Conservation (phyloP, 192 early-diverging fungal genomes). For the Thoreauomyces humboldtii region DNA sequence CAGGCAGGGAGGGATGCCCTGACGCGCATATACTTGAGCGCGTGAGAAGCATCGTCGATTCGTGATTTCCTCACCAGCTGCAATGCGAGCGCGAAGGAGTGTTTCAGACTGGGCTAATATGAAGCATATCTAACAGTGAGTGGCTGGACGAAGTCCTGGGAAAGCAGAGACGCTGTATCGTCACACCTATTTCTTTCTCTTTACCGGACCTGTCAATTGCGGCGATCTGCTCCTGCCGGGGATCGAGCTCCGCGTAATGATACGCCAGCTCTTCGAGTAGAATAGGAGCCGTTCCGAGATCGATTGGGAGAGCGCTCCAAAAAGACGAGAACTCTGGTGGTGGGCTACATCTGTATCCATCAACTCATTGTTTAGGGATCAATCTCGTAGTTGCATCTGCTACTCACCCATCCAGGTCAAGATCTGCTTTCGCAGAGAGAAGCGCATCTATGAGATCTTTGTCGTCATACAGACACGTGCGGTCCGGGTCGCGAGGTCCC, state of each 20-base stretch:
- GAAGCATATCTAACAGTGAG: no score
- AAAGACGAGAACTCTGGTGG: slow-evolving; percentile 20
- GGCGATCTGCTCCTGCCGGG: neutral
- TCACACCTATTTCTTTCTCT: neutral
- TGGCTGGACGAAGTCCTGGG: no score
- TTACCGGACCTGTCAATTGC: neutral
- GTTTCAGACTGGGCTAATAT: neutral
- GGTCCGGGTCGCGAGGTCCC: slow-evolving; percentile 12
- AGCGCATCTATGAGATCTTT: slow-evolving; percentile 37
- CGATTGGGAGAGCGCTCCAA: slow-evolving; percentile 22
- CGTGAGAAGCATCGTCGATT: neutral
- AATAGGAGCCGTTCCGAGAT: neutral
- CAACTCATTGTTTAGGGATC: no score
- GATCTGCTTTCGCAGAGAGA: neutral
- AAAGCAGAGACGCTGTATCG: no score
- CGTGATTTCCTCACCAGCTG: slow-evolving; percentile 25
- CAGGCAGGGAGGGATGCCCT: slow-evolving; percentile 40
- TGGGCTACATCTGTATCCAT: no score
- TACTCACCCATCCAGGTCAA: neutral
- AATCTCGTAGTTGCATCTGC: neutral
- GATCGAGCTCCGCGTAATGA: neutral
- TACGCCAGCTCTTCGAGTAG: neutral
- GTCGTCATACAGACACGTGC: slow-evolving; percentile 38
- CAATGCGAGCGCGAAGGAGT: slow-evolving; percentile 15
- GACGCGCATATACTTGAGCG: slow-evolving; percentile 34